These are phyloP conservation scores for Clathrus columnatus DNA, from an alignment of 768 basidiomycete species.

Conservation along the genomic window DNA sequence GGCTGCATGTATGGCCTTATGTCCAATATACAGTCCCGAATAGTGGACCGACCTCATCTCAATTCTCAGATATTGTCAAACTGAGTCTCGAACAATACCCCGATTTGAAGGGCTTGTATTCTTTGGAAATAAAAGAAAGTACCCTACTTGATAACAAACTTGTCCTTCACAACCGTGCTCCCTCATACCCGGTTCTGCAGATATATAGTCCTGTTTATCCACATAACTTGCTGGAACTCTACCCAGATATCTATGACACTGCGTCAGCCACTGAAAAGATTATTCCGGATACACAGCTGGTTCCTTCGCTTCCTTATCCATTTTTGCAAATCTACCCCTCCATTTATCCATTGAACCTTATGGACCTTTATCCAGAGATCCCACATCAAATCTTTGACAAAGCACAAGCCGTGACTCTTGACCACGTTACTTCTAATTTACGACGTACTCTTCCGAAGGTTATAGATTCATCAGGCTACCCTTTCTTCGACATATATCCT, in stretches of 20 bases:
- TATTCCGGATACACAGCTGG: not conserved
- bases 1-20: conserved; percentile 29
- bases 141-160: not conserved
- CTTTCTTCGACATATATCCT: conserved; percentile 13
- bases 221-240: conserved; percentile 27
- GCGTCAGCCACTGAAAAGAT: not conserved
- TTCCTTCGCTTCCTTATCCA: conserved; percentile 30
- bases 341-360: conserved; percentile 2
- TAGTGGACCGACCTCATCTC: not conserved
- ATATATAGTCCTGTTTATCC: conserved; percentile 29
- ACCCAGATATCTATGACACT: conserved; percentile 17
- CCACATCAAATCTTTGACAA: not conserved
- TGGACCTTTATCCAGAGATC: not conserved
- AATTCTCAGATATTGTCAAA: not conserved
- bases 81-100: not conserved
- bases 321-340: conserved; percentile 34
- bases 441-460: not conserved
- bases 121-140: not conserved
- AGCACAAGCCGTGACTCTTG: not conserved
- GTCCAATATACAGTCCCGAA: not conserved
- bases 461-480: not conserved
- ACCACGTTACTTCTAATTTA: not conserved
- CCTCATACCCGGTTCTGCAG: not conserved
- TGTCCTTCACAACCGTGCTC: not conserved
- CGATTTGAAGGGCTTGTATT: not conserved